Base-by-base conservation (phyloP, 441 rosid species). In the Corymbia citriodora region DNA sequence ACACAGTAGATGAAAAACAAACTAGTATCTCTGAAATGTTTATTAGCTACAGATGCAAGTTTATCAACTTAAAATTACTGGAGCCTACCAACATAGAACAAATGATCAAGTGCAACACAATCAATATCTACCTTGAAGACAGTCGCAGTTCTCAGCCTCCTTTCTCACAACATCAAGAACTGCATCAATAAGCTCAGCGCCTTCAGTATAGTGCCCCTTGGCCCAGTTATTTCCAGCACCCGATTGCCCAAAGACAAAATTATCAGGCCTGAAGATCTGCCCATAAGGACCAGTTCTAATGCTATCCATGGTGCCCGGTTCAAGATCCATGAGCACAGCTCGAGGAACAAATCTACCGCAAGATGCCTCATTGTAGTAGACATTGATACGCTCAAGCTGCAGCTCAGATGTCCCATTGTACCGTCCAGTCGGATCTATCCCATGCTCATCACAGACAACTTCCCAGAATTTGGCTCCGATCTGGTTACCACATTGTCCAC, bases 311-410 rank as follows among this genome's bases (percentile, higher is more conserved):
- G 90, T 89, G 48, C 90, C 90, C 2, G 90, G 90, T 61, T 89
- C 90, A 89, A 89, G 90, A 89, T 89, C 90, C 90, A 89, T 89
- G 61, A 89, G 90, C 88, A 89, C 90, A 57, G 90, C 90, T 48
- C 90, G 88, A 83, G 90, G 90, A 83, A 89, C 90, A n/a, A 61
- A 89, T 65, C 90, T 59, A 83, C 90, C 90, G 5, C 90, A 89
- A 50, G 90, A 89, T 3, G 90, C 90, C 52, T 89, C 90, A 9
- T 89, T 89, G 88, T 83, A 89, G 63, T 89, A 89, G 57, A 89
- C 90, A 33, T 89, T 89, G 72, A 89, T 88, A 83, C 90, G 90
- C 53, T 89, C 90, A 45, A 89, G 82, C 88, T 89, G 90, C 88
- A 81, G 68, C 19, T 86, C 88, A 57, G 90, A 82, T 50, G 55